Conservation (phyloP, 108 stramenopile species). For the Mediolabrus comicus region DNA sequence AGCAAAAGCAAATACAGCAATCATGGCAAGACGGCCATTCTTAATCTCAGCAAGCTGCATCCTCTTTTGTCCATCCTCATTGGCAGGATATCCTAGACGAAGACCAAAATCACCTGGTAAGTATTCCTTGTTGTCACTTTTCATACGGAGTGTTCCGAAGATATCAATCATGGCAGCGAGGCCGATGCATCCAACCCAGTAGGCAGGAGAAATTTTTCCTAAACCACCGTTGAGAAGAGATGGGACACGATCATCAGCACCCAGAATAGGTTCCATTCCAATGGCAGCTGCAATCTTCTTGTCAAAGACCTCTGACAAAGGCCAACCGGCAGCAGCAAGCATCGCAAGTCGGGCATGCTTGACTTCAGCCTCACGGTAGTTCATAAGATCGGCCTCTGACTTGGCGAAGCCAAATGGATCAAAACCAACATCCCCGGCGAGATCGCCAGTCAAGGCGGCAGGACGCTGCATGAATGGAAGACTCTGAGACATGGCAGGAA, state of each 20-base stretch:
- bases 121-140: slow-evolving; percentile 43
- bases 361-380: slow-evolving; percentile 82
- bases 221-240: slow-evolving; percentile 87
- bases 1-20: slow-evolving; percentile 85
- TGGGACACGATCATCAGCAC: slow-evolving; percentile 70
- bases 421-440: slow-evolving; percentile 91
- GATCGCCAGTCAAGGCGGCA: slow-evolving; percentile 59
- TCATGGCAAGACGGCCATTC: slow-evolving; percentile 92
- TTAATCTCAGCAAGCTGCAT: slow-evolving; percentile 87
- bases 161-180: slow-evolving; percentile 75
- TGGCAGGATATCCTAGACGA: slow-evolving; percentile 56
- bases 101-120: slow-evolving; percentile 81
- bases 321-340: slow-evolving; percentile 92
- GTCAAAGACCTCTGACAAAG: slow-evolving; percentile 77
- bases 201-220: slow-evolving; percentile 79
- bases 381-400: slow-evolving; percentile 39
- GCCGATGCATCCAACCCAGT: slow-evolving; percentile 70
- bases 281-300: slow-evolving; percentile 66
- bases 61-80: slow-evolving; percentile 51
- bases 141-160: slow-evolving; percentile 52
- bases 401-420: slow-evolving; percentile 89
- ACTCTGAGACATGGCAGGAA: slow-evolving; percentile 54
- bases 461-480: slow-evolving; percentile 80
- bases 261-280: slow-evolving; percentile 53
- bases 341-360: slow-evolving; percentile 92